Percentiles rank a stretch among this genome's conserved stretches.
Evolutionary conservation across 176 grass and related monocot genomes (phyloP).

Genomic region (Themeda triandra): DNA sequence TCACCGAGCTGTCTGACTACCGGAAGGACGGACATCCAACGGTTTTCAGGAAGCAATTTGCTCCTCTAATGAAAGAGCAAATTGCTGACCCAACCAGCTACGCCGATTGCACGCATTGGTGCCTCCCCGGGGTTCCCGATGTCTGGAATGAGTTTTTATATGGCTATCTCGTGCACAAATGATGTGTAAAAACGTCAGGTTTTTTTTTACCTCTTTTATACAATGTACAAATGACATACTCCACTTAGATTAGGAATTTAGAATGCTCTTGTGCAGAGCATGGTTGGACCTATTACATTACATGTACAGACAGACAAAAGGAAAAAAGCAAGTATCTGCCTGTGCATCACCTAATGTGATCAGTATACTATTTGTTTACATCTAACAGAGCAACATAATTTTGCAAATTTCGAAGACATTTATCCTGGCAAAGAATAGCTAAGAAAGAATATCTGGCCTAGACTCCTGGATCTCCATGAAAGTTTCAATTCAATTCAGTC

Average conservation of each 20-base stretch:
- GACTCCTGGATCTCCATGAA: too few relatives aligned
- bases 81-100: slow-evolving; percentile 49
- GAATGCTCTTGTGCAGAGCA: background rate
- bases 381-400: background rate
- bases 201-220: background rate
- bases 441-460: too few relatives aligned
- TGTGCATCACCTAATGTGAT: background rate
- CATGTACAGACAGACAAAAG: background rate
- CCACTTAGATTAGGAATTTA: background rate
- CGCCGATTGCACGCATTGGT: slow-evolving; percentile 79
- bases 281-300: background rate
- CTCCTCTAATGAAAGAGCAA: slow-evolving; percentile 34
- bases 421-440: too few relatives aligned
- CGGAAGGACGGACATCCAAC: slow-evolving; percentile 73
- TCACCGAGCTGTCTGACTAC: slow-evolving; percentile 64
- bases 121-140: slow-evolving; percentile 70
- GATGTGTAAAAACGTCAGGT: background rate
- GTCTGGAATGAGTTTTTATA: slow-evolving; percentile 76
- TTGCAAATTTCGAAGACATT: too few relatives aligned
- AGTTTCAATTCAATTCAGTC: too few relatives aligned
- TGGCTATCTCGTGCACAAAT: slow-evolving; percentile 39
- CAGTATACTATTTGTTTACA: background rate
- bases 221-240: background rate
- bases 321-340: background rate
- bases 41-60: slow-evolving; percentile 47